Base-by-base conservation (phyloP, 139 green algal species). In the Haematococcus lacustris region DNA sequence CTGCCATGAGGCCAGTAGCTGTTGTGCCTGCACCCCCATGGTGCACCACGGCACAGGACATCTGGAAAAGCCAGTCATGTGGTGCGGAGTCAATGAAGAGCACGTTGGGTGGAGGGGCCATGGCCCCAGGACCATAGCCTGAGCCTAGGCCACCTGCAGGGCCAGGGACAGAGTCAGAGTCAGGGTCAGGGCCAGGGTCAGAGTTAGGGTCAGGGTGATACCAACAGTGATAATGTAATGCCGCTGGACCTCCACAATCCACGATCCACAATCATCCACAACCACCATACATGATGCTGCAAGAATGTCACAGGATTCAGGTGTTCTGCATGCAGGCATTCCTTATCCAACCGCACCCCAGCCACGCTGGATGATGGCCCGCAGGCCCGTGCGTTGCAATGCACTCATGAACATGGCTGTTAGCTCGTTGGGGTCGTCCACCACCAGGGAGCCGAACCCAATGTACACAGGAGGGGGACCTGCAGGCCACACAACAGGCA, bases 21-120 rank as follows among this genome's bases (percentile, higher is more conserved):
- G 82, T 89, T 43, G 86, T 93, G 53, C 89, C 89, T 28, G 89
- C 89, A 1, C 89, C 89, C 1, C 89, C 89, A 37, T 94, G 89
- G 75, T 94, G 89, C 43, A 94, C 78, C 0, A 89, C 84, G 21
- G 79, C 83, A 3, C 40, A 75, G 68, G 40, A 38, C 3, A 35
- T 28, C 47, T 78, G 57, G 70, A 78, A 78, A 43, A 78, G 73
- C 73, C 73, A 78, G 73, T 78, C 73, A 39, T 78, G 73, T 32
- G 73, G 62, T 4, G 73, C 73, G 9, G 57, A 41, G 38, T 68
- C 68, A 26, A 73, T 51, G 37, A 73, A 57, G 23, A 73, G 7
- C 26, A 73, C 68, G 50, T 51, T n/a, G 13, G 32, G n/a, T 4
- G 50, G 68, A 3, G 50, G 17, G 3, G 51, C 51, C 68, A 66